phyloP scores from a whole-genome alignment of 2,329 filamentous ascomycete genomes.

The Cordyceps pruinosa region DNA sequence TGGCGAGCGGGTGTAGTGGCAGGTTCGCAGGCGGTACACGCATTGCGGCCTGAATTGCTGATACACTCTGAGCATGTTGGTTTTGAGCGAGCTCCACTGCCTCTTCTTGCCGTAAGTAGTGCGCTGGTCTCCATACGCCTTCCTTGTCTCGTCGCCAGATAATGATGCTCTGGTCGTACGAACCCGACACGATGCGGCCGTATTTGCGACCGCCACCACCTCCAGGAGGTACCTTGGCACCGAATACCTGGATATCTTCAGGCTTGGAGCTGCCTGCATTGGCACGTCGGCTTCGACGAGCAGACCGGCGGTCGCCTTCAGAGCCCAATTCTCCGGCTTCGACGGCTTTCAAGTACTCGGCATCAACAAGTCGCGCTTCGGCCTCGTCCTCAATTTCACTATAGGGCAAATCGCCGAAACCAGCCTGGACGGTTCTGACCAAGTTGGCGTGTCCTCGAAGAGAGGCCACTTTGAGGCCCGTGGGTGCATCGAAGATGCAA shows the following conservation, averaged over 20 bases:
- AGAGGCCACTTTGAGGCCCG: conserved; percentile 82
- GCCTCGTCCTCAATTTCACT: conserved; percentile 67
- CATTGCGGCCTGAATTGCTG: not conserved
- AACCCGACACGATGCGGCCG: conserved; percentile 92
- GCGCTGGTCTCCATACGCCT: conserved; percentile 75
- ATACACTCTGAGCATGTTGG: not conserved
- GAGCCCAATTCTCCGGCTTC: conserved; percentile 42
- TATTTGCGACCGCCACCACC: conserved; percentile 85
- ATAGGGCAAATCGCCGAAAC: conserved; percentile 82
- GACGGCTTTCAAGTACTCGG: conserved; percentile 59
- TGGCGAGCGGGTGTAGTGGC: not conserved
- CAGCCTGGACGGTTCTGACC: conserved; percentile 90
- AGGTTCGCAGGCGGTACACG: not conserved
- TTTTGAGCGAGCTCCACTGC: conserved; percentile 47
- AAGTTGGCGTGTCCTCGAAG: conserved; percentile 75
- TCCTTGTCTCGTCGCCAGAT: conserved; percentile 86
- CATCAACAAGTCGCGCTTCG: conserved; percentile 67
- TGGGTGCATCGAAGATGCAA: conserved; percentile 84
- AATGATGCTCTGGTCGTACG: conserved; percentile 92
- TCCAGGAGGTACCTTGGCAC: conserved; percentile 82
- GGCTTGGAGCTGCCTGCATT: conserved; percentile 71
- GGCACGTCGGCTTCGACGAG: conserved; percentile 34
- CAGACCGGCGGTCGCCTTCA: conserved; percentile 23
- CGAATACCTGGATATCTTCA: conserved; percentile 69
- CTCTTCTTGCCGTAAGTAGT: conserved; percentile 69